Conservation (phyloP, 805 yeast genomes). For the Yamadazyma insecticola region DNA sequence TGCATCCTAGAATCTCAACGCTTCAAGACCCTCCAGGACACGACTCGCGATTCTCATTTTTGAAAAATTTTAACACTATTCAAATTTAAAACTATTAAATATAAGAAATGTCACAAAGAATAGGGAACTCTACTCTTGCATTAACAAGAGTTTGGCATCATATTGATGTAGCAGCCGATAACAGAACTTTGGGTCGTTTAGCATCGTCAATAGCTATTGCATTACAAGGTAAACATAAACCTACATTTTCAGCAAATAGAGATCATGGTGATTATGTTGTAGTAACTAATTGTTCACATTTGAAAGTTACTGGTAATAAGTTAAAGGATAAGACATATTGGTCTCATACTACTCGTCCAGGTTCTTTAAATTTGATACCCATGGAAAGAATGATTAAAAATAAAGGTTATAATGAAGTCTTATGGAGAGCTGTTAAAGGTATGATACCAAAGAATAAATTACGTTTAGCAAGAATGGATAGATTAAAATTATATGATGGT, state of each 20-base stretch:
- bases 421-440: constrained; percentile 85
- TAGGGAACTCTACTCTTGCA: constrained; percentile 57
- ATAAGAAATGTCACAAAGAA: constrained; percentile 27
- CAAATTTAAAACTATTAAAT: too few relatives aligned
- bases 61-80: too few relatives aligned
- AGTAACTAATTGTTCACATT: constrained; percentile 82
- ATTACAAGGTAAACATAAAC: constrained; percentile 96
- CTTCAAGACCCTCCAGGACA: too few relatives aligned
- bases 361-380: constrained; percentile 76
- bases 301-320: constrained; percentile 84
- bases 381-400: constrained; percentile 73
- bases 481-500: constrained; percentile 86
- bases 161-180: constrained; percentile 81
- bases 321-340: constrained; percentile 77
- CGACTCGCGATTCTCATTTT: too few relatives aligned
- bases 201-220: constrained; percentile 87
- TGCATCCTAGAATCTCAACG: too few relatives aligned
- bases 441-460: constrained; percentile 93
- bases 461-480: constrained; percentile 71
- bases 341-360: constrained; percentile 88
- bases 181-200: constrained; percentile 84
- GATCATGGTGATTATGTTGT: constrained; percentile 98
- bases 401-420: constrained; percentile 83
- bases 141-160: constrained; percentile 93
- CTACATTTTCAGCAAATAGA: constrained; percentile 63